phyloP scores from a whole-genome alignment of 1,139 yeast genomes.

The Yamadazyma triangularis region DNA sequence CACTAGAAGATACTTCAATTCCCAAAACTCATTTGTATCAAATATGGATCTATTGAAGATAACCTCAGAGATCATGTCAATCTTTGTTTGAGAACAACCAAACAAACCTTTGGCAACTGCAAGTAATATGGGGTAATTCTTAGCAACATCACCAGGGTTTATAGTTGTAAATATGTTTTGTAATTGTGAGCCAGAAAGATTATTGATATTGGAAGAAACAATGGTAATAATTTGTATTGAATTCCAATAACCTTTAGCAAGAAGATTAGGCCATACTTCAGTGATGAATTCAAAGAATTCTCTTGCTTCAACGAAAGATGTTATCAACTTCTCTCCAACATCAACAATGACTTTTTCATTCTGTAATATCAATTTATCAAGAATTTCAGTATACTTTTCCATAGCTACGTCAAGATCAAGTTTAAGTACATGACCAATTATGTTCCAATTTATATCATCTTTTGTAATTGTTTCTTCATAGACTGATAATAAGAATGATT shows the following conservation, averaged over 20 bases:
- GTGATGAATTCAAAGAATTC: slow-evolving; percentile 49
- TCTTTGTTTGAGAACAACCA: slow-evolving; percentile 16
- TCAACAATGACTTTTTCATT: slow-evolving; percentile 8
- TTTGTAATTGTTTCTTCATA: slow-evolving; percentile 23
- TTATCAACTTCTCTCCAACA: slow-evolving; percentile 38
- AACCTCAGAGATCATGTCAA: slow-evolving; percentile 11
- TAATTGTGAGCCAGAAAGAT: neutral
- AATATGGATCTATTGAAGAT: slow-evolving; percentile 3
- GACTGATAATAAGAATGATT: slow-evolving; percentile 37
- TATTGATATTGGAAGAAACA: neutral
- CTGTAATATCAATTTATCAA: slow-evolving; percentile 15
- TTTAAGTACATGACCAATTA: slow-evolving; percentile 40
- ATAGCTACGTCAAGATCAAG: slow-evolving; percentile 52
- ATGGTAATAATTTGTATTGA: neutral
- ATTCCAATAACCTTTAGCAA: neutral
- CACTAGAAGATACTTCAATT: slow-evolving; percentile 8
- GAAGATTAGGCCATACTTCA: slow-evolving; percentile 33
- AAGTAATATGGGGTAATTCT: slow-evolving; percentile 23
- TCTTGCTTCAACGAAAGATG: slow-evolving; percentile 54
- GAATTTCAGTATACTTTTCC: slow-evolving; percentile 24
- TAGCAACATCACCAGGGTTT: neutral
- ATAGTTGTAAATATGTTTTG: slow-evolving; percentile 13
- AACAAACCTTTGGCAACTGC: slow-evolving; percentile 41
- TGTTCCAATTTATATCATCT: slow-evolving; percentile 33
- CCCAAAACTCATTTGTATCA: slow-evolving; percentile 4